phyloP scores from a whole-genome alignment of 306 rosid species.

The Quercus agrifolia region DNA sequence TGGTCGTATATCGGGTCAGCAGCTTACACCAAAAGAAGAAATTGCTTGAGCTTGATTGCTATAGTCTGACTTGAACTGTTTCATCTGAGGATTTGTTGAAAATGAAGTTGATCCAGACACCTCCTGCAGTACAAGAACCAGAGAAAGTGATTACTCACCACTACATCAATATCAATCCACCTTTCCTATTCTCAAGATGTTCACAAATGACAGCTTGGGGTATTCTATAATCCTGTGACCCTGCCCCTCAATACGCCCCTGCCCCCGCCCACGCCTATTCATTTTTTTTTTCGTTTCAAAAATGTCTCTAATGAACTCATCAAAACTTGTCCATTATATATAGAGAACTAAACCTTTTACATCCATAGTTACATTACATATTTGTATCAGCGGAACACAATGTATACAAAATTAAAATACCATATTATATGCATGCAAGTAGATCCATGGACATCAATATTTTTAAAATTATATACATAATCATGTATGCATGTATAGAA shows the following conservation, averaged over 20 bases:
- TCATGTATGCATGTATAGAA: neutral
- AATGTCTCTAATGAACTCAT: too few relatives aligned
- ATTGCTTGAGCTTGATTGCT: conserved; percentile 13
- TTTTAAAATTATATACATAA: neutral
- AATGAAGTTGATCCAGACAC: conserved; percentile 22
- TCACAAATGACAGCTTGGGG: neutral
- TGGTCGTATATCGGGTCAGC: neutral
- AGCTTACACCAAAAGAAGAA: conserved; percentile 45
- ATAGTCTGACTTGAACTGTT: conserved; percentile 12
- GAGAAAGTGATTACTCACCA: neutral
- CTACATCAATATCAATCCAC: conserved; percentile 1
- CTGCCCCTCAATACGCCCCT: too few relatives aligned
- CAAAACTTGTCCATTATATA: too few relatives aligned
- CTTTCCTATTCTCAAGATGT: neutral
- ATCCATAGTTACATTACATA: neutral
- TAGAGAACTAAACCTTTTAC: neutral
- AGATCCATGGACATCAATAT: neutral
- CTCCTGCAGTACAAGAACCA: conserved; percentile 22
- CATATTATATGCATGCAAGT: neutral
- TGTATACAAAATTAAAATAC: neutral
- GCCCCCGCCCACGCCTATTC: too few relatives aligned
- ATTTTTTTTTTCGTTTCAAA: too few relatives aligned
- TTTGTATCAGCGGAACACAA: neutral
- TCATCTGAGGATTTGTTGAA: conserved; percentile 20
- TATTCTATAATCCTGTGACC: neutral